These are phyloP conservation scores for Euryodendron excelsum DNA, from an alignment of 148 eudicot species.

Conservation along the genomic window DNA sequence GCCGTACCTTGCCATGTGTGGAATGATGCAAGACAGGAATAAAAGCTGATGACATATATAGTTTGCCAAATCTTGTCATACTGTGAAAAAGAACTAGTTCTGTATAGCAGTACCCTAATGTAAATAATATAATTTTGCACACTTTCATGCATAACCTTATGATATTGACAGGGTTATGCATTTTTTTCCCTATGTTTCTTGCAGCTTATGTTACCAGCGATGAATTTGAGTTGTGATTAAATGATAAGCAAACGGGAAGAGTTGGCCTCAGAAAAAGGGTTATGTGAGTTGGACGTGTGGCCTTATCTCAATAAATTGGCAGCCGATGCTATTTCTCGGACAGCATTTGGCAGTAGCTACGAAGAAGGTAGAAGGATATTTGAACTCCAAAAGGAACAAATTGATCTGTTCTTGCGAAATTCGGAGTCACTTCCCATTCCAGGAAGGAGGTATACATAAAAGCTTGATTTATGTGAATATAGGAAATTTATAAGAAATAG, in stretches of 20 bases:
- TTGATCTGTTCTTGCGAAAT: neutral
- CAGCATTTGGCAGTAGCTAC: neutral
- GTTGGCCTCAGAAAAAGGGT: conserved; percentile 2
- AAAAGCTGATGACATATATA: too few relatives aligned
- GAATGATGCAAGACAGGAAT: too few relatives aligned
- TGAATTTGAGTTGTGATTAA: conserved; percentile 25
- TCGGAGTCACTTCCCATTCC: too few relatives aligned
- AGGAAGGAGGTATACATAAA: conserved; percentile 4
- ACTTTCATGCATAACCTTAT: too few relatives aligned
- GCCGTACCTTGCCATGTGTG: too few relatives aligned
- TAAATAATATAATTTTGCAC: too few relatives aligned
- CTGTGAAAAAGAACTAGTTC: too few relatives aligned
- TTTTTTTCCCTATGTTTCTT: neutral
- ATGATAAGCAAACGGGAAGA: conserved; percentile 36
- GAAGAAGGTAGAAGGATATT: conserved; percentile 8
- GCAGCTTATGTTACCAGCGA: conserved; percentile 35
- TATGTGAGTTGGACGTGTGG: conserved; percentile 19
- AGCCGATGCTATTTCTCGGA: neutral
- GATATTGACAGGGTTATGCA: neutral
- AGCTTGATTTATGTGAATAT: neutral
- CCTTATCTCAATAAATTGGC: neutral
- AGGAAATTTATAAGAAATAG: too few relatives aligned
- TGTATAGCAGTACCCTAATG: too few relatives aligned
- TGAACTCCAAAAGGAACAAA: neutral
- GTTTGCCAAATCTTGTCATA: too few relatives aligned